Evolutionary conservation across 306 rosid species (phyloP), one percentile per base, ranked within the genome.

Genomic region (Rubus parviflorus): DNA sequence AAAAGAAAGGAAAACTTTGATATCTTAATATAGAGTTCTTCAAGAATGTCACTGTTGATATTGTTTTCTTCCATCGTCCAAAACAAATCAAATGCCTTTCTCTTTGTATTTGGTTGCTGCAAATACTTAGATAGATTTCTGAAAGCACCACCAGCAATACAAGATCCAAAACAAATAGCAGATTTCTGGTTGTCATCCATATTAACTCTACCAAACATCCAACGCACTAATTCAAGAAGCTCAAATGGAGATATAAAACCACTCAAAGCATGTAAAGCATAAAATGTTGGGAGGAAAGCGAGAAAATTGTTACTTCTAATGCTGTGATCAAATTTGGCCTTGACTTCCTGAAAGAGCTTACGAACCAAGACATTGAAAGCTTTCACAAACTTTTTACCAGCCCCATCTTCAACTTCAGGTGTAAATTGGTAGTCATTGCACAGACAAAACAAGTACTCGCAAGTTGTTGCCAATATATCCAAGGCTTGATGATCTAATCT

Each of bases 131-230:
- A 83, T 45, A 89, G 64, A 65, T 87, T 61, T 76, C 85, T 77
- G 76, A 95, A 95, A 79, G 98, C 97, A 79, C 80, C 80, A 60
- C 88, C 86, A 79, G 97, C 97, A 72, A 92, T 77, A 80, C 85
- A 84, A 81, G 88, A 87, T 53, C 85, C 97, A 75, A 95, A 77
- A 85, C 88, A 87, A 40, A 88, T 61, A 71, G 75, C 83, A 76
- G 86, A 77, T 61, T 74, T 69, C 41, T 19, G 66, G 30, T 40
- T 47, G 70, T 81, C 85, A 82, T 83, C 86, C 65, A 75, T 58
- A 56, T 75, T 83, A 54, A 79, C 80, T 66, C 86, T 84, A 25
- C 47, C 73, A 68, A 95, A 83, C 87, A 95, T 88, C 98, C 97
- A 92, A 76, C 80, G 86, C 54, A 85, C 98, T 62, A 92, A 81